Base-by-base conservation (phyloP, 148 eudicot genomes). In the Camellia sinensis region DNA sequence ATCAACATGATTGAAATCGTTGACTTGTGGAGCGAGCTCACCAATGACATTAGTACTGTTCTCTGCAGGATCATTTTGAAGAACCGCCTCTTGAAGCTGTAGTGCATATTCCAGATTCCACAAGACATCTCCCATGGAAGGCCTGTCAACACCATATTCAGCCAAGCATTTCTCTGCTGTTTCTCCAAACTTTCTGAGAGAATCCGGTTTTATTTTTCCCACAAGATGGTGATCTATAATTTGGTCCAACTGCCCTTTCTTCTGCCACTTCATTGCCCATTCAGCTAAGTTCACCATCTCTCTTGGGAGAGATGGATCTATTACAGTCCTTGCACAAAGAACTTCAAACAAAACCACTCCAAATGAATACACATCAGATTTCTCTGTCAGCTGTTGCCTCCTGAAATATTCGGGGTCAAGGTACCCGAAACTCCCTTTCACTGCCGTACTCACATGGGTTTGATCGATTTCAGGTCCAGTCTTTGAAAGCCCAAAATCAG, bases 391-490 rank as follows among this genome's bases (percentile, higher is more conserved):
- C 65, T 93, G 98, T 72, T 95, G 98, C 71, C 97, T 90, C 74
- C 95, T 86, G 81, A 95, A 92, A 63, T 95, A 95, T 82, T 95
- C 98, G 0, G 97, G 98, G 80, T 95, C 98, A 60, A 95, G 90
- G 70, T 95, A 95, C 56, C 98, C 98, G 18, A 95, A 95, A 78
- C 98, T 95, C 53, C 98, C 98, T 69, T 95, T 95, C 52, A 93
- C 98, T 0, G 98, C 98, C 0, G 98, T 95, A 78, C 98, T 95
- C 65, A 95, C 97, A 74, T 95, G 98, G 67, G 98, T 95, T 78
- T 95, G 96, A 77, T 95, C 98, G 2, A 95, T 45, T 81, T 93
- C 98, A 0, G 98, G 98, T 10, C 98, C 98, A 0, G 97, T 88
- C 80, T 92, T 95, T 40, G 98, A 95, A 45, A 95, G 86, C 76